A percentile compares a stretch with the other conserved stretches of the same genome.
phyloP scores from a whole-genome alignment of 2,329 filamentous ascomycete genomes.

The Pyrenophora graminea region DNA sequence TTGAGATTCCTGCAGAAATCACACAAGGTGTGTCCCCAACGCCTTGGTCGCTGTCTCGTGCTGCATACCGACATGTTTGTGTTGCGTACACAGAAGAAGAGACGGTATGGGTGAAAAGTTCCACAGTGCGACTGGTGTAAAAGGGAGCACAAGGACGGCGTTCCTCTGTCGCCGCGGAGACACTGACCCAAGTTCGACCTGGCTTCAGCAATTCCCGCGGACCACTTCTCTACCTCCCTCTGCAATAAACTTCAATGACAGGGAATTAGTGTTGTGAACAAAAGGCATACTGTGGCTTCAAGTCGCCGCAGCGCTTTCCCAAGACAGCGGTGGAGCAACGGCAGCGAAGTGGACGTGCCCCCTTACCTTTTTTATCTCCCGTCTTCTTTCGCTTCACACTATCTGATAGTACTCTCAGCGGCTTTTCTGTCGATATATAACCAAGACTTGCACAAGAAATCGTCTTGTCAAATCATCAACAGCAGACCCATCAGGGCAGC shows the following conservation, averaged over 20 bases:
- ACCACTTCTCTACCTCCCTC: background rate
- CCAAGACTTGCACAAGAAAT: background rate
- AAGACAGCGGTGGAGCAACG: too few species aligned
- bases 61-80: background rate
- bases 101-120: too few species aligned
- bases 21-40: slow-evolving; percentile 30
- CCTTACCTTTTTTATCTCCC: too few species aligned
- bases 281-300: too few species aligned
- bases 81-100: background rate
- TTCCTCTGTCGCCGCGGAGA: background rate
- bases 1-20: slow-evolving; percentile 33
- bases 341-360: too few species aligned
- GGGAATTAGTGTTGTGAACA: too few species aligned
- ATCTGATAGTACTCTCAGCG: too few species aligned
- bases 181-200: background rate
- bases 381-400: too few species aligned
- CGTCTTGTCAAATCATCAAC: background rate
- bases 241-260: background rate
- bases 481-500: background rate
- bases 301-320: too few species aligned
- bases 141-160: too few species aligned
- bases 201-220: background rate
- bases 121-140: too few species aligned
- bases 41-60: background rate
- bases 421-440: background rate